Conservation (phyloP, 768 basidiomycete species). For the Neoboletus magnificus region DNA sequence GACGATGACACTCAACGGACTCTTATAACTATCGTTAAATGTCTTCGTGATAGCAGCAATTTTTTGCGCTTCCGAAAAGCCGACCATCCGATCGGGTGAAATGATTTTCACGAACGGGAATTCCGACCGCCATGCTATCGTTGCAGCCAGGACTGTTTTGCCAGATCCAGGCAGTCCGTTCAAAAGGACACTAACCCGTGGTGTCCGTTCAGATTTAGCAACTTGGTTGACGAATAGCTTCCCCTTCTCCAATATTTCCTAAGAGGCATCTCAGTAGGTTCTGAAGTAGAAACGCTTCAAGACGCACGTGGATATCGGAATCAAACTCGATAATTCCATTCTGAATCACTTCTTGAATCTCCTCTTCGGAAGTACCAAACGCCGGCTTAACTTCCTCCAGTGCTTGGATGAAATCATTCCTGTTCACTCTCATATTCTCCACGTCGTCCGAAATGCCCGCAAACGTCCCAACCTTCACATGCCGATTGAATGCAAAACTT, state of each 20-base stretch:
- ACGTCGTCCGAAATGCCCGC: conserved; percentile 96
- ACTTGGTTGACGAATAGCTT: conserved; percentile 92
- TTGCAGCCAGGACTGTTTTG: conserved; percentile 92
- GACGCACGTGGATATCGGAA: conserved; percentile 61
- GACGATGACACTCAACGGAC: conserved; percentile 92
- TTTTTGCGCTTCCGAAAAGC: conserved; percentile 90
- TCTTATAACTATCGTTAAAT: conserved; percentile 95
- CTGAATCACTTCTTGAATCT: conserved; percentile 87
- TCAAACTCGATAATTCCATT: conserved; percentile 95
- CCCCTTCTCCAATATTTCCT: conserved; percentile 88
- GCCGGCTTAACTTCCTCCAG: conserved; percentile 94
- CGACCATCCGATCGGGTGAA: conserved; percentile 96
- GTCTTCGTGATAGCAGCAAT: conserved; percentile 87
- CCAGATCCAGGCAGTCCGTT: conserved; percentile 90
- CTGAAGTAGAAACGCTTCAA: background rate
- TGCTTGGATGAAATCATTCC: conserved; percentile 83
- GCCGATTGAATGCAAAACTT: conserved; percentile 95
- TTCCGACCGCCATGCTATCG: conserved; percentile 88
- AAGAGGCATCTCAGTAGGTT: conserved; percentile 6
- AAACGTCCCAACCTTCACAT: conserved; percentile 97
- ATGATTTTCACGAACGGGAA: conserved; percentile 98
- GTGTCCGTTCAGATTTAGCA: conserved; percentile 82
- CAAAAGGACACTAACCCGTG: conserved; percentile 84
- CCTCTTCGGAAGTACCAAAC: conserved; percentile 97
- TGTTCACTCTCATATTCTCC: conserved; percentile 86